Base-by-base conservation (phyloP, 305 asterid species). In the Fraxinus floribunda region DNA sequence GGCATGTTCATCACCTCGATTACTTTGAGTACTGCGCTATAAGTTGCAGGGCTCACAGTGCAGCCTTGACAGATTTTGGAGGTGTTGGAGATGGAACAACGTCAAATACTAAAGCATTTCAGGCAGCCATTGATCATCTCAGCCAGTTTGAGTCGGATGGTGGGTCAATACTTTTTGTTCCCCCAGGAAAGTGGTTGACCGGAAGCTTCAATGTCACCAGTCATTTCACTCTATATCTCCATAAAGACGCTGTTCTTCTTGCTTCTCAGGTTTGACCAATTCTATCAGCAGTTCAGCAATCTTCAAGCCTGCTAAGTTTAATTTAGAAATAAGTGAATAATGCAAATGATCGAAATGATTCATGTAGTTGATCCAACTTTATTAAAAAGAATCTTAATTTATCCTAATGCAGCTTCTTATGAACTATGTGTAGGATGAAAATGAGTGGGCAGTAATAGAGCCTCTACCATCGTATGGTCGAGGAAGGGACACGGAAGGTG, bases 391-490 rank as follows among this genome's bases (percentile, higher is more conserved):
- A 30, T 70, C 39, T 70, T 70, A 70, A 70, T 11, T 30, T 71
- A 55, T 85, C 55, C 82, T 80, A 3, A 79, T 32, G 39, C 16
- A 60, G 38, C 38, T 29, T 79, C 46, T 35, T 15, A 5, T 62
- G 86, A 41, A 34, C 72, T 77, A 26, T 49, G 44, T 29, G 29
- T 22, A 95, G 99, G 97, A 94, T 15, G 97, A 90, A 88, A 93
- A 87, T 52, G 98, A 96, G 68, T 96, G 91, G 90, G 80, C 92
- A 2, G 93, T 94, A 5, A 91, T 96, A 84, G 91, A 93, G 24
- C 98, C 98, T 1, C 88, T 96, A 18, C 98, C 99, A 3, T 96
- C 98, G 34, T 96, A 94, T 60, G 99, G 99, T 13, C 92, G 98
- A 80, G 98, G 99, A 82, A 88, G 99, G 82, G 99, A 96, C 74